These are phyloP conservation scores for Martiniozyma abietophila DNA, from an alignment of 805 yeast species.

Conservation along the genomic window DNA sequence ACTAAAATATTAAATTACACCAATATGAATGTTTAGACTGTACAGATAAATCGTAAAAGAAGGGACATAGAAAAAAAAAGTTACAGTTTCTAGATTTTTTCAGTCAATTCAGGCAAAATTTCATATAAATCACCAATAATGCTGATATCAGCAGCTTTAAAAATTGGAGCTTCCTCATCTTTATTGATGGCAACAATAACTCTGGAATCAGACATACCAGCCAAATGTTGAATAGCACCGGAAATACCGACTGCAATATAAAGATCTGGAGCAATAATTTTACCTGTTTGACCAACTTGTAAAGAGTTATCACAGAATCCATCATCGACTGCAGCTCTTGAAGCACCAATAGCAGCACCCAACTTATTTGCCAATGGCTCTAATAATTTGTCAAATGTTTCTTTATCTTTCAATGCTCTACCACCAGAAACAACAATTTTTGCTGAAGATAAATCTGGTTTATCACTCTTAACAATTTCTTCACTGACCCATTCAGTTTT, in stretches of 20 bases:
- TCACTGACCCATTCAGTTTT: conserved; percentile 65
- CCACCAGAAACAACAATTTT: conserved; percentile 83
- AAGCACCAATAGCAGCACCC: conserved; percentile 93
- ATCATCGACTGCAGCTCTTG: conserved; percentile 95
- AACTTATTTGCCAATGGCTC: conserved; percentile 78
- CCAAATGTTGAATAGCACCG: conserved; percentile 97
- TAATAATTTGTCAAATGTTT: conserved; percentile 66
- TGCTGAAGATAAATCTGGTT: conserved; percentile 89
- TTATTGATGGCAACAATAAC: conserved; percentile 90
- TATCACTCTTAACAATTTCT: conserved; percentile 62
- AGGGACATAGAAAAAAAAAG: too few species aligned
- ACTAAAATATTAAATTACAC: too few species aligned
- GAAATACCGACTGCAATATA: conserved; percentile 91
- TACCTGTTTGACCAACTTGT: conserved; percentile 98
- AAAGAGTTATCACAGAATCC: conserved; percentile 94
- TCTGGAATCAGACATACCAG: conserved; percentile 97
- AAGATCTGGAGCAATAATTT: conserved; percentile 92
- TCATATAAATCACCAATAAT: conserved; percentile 83
- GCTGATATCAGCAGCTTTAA: conserved; percentile 83
- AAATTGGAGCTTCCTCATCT: conserved; percentile 90
- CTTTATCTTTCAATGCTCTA: conserved; percentile 85
- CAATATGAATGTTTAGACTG: too few species aligned
- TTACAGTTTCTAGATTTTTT: conserved; percentile 53
- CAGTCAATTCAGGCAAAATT: conserved; percentile 83
- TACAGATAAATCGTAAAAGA: too few species aligned